These are phyloP conservation scores for Cyberlindnera maritima DNA, from an alignment of 805 yeast genomes.

Conservation along the genomic window DNA sequence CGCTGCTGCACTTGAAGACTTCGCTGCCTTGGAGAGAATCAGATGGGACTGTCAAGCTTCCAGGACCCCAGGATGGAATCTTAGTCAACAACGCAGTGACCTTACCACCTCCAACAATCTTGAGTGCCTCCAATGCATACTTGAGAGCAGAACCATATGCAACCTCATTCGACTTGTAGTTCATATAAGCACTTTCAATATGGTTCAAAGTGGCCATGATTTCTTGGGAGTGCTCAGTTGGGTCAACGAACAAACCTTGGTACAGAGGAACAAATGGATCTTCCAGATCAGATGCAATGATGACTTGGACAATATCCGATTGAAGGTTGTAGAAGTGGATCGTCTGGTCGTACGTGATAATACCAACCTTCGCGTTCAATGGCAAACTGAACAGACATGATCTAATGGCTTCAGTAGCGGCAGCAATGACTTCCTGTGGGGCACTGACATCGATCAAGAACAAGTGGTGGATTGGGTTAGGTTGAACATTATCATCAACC, in stretches of 20 bases:
- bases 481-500: conserved; percentile 37
- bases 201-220: conserved; percentile 67
- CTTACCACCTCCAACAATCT: conserved; percentile 77
- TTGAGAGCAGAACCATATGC: conserved; percentile 78
- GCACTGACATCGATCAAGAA: conserved; percentile 74
- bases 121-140: conserved; percentile 62
- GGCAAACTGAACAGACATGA: conserved; percentile 38
- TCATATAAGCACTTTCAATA: conserved; percentile 45
- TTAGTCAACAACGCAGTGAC: conserved; percentile 64
- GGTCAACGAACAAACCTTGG: conserved; percentile 78
- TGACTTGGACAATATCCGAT: conserved; percentile 51
- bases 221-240: conserved; percentile 57
- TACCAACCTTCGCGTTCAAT: conserved; percentile 46
- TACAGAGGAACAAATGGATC: conserved; percentile 82
- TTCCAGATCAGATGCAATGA: conserved; percentile 64
- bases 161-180: conserved; percentile 49
- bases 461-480: conserved; percentile 60
- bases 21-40: conserved; percentile 40
- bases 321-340: conserved; percentile 72
- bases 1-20: conserved; percentile 56
- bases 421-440: conserved; percentile 54
- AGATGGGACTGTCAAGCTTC: conserved; percentile 45
- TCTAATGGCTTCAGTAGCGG: conserved; percentile 70
- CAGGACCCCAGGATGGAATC: conserved; percentile 81
- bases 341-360: conserved; percentile 71